phyloP scores from a whole-genome alignment of 139 green algal genomes.

The Zygnema circumcarinatum region DNA sequence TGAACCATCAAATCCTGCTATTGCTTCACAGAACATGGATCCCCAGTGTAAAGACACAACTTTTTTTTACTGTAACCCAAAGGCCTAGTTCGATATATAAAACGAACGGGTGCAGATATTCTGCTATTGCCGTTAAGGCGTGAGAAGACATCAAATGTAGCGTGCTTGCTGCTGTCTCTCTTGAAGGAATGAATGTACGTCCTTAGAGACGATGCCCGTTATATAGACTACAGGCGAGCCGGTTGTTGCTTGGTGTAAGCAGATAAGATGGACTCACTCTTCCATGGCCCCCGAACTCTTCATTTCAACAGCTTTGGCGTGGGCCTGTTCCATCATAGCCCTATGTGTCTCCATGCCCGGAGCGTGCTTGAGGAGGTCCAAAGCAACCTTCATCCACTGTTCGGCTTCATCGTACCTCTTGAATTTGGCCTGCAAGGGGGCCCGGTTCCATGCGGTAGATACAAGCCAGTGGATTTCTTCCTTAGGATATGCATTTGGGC shows the following conservation, averaged over 20 bases:
- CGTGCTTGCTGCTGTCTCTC: too few species aligned
- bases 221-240: neutral
- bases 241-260: neutral
- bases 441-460: slow-evolving; percentile 40
- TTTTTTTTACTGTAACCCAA: too few species aligned
- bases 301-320: slow-evolving; percentile 9
- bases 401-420: slow-evolving; percentile 34
- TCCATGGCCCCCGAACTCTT: slow-evolving; percentile 21
- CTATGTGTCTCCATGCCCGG: slow-evolving; percentile 24
- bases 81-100: neutral
- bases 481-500: slow-evolving; percentile 25
- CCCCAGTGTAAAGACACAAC: too few species aligned
- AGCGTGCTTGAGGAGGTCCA: slow-evolving; percentile 38
- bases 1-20: too few species aligned
- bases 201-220: neutral
- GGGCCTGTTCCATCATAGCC: slow-evolving; percentile 7
- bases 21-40: too few species aligned
- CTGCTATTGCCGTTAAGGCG: neutral
- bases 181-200: neutral
- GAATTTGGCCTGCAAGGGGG: slow-evolving; percentile 2
- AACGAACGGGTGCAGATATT: neutral
- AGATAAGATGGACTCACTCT: slow-evolving; percentile 19
- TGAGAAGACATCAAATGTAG: neutral
- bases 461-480: slow-evolving; percentile 44
- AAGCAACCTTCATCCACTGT: slow-evolving; percentile 41